Base-by-base conservation (phyloP, 2,329 filamentous ascomycete genomes). In the Lachnellula suecica region DNA sequence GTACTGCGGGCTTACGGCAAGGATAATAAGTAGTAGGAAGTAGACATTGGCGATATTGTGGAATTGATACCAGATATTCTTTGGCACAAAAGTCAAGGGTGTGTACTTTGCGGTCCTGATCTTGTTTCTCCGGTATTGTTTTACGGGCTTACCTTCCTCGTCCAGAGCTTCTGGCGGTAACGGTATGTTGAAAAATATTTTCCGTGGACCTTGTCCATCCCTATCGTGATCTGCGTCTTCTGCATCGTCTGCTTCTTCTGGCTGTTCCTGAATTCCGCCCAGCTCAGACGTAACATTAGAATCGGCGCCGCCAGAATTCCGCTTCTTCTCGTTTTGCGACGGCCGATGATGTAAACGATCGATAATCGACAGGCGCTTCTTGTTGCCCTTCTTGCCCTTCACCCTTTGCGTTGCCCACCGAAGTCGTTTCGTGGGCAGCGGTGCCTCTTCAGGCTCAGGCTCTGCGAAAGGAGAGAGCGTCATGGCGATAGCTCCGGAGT, bases 11-110 rank as follows among this genome's bases (percentile, higher is more conserved):
- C 92, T 79, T 86, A 97, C 94, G 66, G 87, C 86, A 54, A 99
- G 81, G 67, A 99, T 96, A 68, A 97, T 92, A 64, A 93, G 82
- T 74, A 97, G 97, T 63, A 97, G 78, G 80, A 99, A 99, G 74
- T 97, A 99, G 49, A 97, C 87, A 71, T 99, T 99, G 67, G 94
- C 94, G 65, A 99, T 88, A 68, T 97, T 97, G 73, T 99, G 93
- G 68, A 99, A 97, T 72, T 99, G 95, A 60, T 96, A 90, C 84
- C 87, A 99, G 66, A 99, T 69, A 72, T 99, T 97, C 76, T 97
- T 97, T 13, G 94, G 94, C 24, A 99, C 72, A 72, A 99, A 99
- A 54, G 89, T 96, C 58, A 99, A 72, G 8, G 95, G 88, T 7
- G 94, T 99, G 71, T 99, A 99, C 73, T 97, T 99, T 54, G 94